Evolutionary conservation across 208 protist genomes (phyloP).

Genomic region (Naegleria fowleri): DNA sequence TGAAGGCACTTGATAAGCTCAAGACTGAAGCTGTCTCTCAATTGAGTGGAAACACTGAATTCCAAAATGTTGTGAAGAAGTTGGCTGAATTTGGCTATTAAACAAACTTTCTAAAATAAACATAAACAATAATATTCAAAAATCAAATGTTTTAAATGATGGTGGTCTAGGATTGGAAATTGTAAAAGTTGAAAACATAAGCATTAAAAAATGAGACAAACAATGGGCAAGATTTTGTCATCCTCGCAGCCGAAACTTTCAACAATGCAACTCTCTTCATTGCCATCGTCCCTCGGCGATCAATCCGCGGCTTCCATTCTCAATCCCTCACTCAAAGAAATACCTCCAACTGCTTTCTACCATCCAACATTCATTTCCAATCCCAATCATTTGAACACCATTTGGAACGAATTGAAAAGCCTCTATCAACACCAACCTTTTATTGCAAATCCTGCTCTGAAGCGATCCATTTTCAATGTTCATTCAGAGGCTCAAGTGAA

Average conservation of each 20-base stretch:
- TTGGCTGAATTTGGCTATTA: constrained; percentile 19
- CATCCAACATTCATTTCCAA: neutral
- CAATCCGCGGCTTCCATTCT: neutral
- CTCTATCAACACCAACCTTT: neutral
- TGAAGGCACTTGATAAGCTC: neutral
- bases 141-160: too few relatives aligned
- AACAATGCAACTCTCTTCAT: too few relatives aligned
- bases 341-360: neutral
- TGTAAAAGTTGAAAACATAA: too few relatives aligned
- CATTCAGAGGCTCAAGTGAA: neutral
- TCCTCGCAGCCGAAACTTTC: too few relatives aligned
- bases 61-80: neutral
- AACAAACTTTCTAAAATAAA: neutral
- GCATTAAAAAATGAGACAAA: too few relatives aligned
- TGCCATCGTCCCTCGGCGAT: too few relatives aligned
- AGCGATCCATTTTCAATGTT: neutral
- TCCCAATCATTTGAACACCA: neutral
- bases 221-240: too few relatives aligned
- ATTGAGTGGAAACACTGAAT: neutral
- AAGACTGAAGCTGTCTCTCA: neutral
- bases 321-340: neutral
- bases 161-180: too few relatives aligned
- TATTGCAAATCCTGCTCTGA: neutral
- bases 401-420: neutral
- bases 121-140: neutral